Evolutionary conservation across 257 asterid genomes (phyloP).

Genomic region (Solanum sejunctum): DNA sequence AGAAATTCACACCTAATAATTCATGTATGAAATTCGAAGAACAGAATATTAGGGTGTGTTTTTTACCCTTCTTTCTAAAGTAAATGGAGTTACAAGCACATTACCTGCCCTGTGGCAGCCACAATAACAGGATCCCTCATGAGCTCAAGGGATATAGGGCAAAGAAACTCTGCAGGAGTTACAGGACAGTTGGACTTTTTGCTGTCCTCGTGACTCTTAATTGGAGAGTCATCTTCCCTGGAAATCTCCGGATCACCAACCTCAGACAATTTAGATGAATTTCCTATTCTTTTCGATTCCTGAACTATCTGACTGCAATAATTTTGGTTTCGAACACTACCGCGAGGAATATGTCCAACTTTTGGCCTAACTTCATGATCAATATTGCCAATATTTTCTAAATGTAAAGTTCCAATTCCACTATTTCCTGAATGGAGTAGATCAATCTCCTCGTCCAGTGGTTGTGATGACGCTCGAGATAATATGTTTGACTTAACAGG

Average conservation of each 20-base stretch:
- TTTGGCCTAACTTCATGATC: constrained; percentile 44
- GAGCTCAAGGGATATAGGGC: constrained; percentile 95
- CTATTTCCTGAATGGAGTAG: constrained; percentile 35
- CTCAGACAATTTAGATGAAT: constrained; percentile 24
- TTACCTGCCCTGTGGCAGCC: constrained; percentile 58
- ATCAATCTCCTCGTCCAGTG: constrained; percentile 54
- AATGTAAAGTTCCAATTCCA: constrained; percentile 30
- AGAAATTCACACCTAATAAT: not conserved
- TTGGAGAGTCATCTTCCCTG: constrained; percentile 13
- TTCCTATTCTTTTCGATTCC: constrained; percentile 15
- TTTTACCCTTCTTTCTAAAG: not conserved
- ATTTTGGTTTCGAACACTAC: constrained; percentile 16
- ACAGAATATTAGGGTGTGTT: not conserved
- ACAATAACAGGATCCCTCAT: constrained; percentile 97
- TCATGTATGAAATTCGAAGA: not conserved
- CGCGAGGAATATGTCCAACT: constrained; percentile 10
- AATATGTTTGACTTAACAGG: constrained; percentile 48
- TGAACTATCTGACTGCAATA: constrained; percentile 15
- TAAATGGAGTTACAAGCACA: not conserved
- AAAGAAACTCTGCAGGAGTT: constrained; percentile 70
- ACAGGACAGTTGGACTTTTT: constrained; percentile 45
- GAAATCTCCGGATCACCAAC: constrained; percentile 17
- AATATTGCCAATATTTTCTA: constrained; percentile 35
- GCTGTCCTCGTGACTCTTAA: constrained; percentile 40
- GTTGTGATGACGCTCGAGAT: constrained; percentile 53